These are phyloP conservation scores for Ogataea philodendri DNA, from an alignment of 805 yeast species.

Conservation along the genomic window DNA sequence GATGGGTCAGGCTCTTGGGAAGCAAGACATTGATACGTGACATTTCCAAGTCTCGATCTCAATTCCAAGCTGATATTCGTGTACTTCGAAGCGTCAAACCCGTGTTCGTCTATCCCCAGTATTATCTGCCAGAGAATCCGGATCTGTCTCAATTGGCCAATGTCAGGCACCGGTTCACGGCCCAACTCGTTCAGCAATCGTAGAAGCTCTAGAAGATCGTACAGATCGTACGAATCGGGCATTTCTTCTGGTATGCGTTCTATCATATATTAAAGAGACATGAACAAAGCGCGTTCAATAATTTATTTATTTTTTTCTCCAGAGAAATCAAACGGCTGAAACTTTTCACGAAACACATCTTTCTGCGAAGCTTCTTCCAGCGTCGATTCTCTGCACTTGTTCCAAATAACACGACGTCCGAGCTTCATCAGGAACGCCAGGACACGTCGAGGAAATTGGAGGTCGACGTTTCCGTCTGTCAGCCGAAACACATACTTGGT, in stretches of 20 bases:
- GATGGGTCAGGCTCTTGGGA: conserved; percentile 3
- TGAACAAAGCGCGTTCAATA: conserved; percentile 15
- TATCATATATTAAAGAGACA: conserved; percentile 8
- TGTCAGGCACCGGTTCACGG: conserved; percentile 1
- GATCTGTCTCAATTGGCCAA: conserved; percentile 15
- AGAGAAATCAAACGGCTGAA: conserved; percentile 54
- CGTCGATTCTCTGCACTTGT: conserved; percentile 63
- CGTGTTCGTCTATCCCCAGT: conserved; percentile 25
- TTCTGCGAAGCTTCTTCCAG: conserved; percentile 65
- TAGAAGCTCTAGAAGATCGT: conserved; percentile 19
- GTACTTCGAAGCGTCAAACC: conserved; percentile 18
- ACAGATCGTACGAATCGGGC: conserved; percentile 10
- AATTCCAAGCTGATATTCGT: conserved; percentile 19
- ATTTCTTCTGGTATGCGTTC: conserved; percentile 10
- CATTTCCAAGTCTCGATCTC: conserved; percentile 11
- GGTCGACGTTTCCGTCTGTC: conserved; percentile 45
- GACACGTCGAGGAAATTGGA: conserved; percentile 83
- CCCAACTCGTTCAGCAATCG: conserved; percentile 15
- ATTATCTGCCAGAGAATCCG: conserved; percentile 26
- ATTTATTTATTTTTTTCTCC: conserved; percentile 8
- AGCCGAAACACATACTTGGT: conserved; percentile 32
- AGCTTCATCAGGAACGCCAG: conserved; percentile 60
- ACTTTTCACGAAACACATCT: conserved; percentile 56
- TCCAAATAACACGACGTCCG: conserved; percentile 72
- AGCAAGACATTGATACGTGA: conserved; percentile 18